These are phyloP conservation scores for Skeletonema grethae DNA, from an alignment of 108 stramenopile species.

Conservation along the genomic window DNA sequence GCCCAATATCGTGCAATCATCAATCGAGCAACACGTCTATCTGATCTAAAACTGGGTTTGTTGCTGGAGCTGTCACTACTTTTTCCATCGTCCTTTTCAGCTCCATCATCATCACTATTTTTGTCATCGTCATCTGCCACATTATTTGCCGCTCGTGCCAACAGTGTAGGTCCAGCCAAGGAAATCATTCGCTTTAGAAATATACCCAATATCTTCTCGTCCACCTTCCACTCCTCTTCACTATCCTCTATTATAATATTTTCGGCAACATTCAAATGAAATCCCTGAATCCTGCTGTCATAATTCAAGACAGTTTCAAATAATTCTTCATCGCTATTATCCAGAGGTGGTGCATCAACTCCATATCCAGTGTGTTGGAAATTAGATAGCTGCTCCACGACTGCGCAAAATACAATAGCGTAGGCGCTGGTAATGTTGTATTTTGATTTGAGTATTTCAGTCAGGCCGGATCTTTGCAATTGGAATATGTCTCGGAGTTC, in stretches of 20 bases:
- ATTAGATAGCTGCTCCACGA: slow-evolving; percentile 80
- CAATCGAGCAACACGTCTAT: slow-evolving; percentile 82
- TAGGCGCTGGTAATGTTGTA: slow-evolving; percentile 78
- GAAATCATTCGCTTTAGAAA: slow-evolving; percentile 55
- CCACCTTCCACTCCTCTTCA: slow-evolving; percentile 28
- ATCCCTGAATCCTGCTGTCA: slow-evolving; percentile 69
- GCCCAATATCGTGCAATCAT: slow-evolving; percentile 87
- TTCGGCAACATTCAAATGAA: slow-evolving; percentile 47
- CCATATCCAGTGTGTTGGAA: slow-evolving; percentile 75
- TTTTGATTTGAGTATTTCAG: slow-evolving; percentile 59
- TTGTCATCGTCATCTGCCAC: slow-evolving; percentile 34
- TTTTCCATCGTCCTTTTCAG: slow-evolving; percentile 13
- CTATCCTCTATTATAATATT: slow-evolving; percentile 8
- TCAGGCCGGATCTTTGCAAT: slow-evolving; percentile 67
- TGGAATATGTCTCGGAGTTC: slow-evolving; percentile 58
- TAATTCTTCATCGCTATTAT: slow-evolving; percentile 44
- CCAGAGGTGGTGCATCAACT: slow-evolving; percentile 58
- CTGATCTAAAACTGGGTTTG: slow-evolving; percentile 71
- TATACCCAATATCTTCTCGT: slow-evolving; percentile 38
- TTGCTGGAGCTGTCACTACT: neutral
- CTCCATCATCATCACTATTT: slow-evolving; percentile 26
- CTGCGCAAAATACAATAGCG: slow-evolving; percentile 73
- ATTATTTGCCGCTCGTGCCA: slow-evolving; percentile 49
- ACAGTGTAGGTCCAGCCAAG: slow-evolving; percentile 76
- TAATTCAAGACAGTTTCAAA: slow-evolving; percentile 68